Evolutionary conservation across 305 asterid species (phyloP), one percentile per base, ranked within the genome.

Genomic region (Galium porrigens): DNA sequence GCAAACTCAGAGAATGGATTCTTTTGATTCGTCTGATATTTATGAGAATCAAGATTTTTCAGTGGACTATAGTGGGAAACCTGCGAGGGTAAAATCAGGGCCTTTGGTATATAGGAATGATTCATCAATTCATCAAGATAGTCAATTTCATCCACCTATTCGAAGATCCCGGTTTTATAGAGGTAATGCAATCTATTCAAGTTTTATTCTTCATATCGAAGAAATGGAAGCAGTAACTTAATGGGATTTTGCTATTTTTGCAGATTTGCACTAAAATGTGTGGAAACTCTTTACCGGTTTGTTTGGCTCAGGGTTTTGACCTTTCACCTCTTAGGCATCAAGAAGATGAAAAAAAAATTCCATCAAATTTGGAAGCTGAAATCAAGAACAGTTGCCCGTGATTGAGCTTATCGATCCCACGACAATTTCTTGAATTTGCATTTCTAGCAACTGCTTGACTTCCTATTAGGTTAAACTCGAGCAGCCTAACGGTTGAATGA

Each of bases 161-260:
- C 84, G 74, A 49, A 82, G 87, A 79, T 86, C 95, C 17, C 88
- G 95, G 9, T 87, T 90, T 64, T 68, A 78, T 41, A 71, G 77
- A 81, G 97, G 97, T 89, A 74, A 53, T 6, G 3, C 30, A 17
- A 1, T 3, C 8, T 9, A 0, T 39, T 2, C 0, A 0, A 46
- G 0, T 46, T 46, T 14, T n/a, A 0, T 42, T 4, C 4, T 14
- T 67, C 18, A 3, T 25, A 14, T 53, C 4, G 6, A n/a, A n/a
- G 20, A 18, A 63, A 63, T 6, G 25, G n/a, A 4, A 44, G 51
- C 52, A 14, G 20, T 0, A 46, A 15, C 6, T 46, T 46, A 15
- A 34, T 27, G 5, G 41, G 27, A 9, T 37, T 53, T 32, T 12
- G 11, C 42, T 17, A 0, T 1, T 46, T 29, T 9, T 42, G 78